Base-by-base conservation (phyloP, 2,329 filamentous ascomycete genomes). In the Acephala macrosclerotiorum region DNA sequence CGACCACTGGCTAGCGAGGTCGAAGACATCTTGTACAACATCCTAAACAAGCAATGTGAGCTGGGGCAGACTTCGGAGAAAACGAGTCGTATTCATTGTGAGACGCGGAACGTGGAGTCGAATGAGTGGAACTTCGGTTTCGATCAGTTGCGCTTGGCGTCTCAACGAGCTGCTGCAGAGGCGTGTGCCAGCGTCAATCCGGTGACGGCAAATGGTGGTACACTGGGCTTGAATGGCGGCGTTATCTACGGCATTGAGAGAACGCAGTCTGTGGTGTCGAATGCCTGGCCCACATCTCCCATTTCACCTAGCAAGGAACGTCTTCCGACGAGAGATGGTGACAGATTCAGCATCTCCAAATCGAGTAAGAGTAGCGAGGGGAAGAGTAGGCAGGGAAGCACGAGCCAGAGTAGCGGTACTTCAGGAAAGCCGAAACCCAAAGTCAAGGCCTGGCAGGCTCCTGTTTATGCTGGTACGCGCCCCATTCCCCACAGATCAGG, bases 1-100 rank as follows among this genome's bases (percentile, higher is more conserved):
- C 79, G 87, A n/a, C 86, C 85, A 1, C 78, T 80, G 0, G 85
- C 85, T 3, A 74, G 77, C 11, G 82, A 86, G 68, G 84, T 87
- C 16, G 82, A 86, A 70, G 79, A 82, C 51, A 79, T 79, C 61
- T 79, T 87, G 57, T 85, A 87, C 73, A 78, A 81, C 68, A 82
- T 88, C 65, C 74, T 89, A 42, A 83, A 79, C 1, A 67, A 74
- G 20, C 63, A 69, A 36, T 73, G 69, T 55, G 71, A 70, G 1
- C 35, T 75, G 8, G 68, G 66, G 11, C 59, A 64, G 14, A 64
- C 49, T 12, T 11, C 36, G 8, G 20, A 58, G 14, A 53, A 60
- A 9, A 55, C 64, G n/a, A 61, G 66, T 9, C 65, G 61, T 18
- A 72, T 75, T n/a, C 73, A 75, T 49, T 75, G 74, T 61, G 70